Evolutionary conservation across 306 rosid species (phyloP).

Genomic region (Malus fusca): DNA sequence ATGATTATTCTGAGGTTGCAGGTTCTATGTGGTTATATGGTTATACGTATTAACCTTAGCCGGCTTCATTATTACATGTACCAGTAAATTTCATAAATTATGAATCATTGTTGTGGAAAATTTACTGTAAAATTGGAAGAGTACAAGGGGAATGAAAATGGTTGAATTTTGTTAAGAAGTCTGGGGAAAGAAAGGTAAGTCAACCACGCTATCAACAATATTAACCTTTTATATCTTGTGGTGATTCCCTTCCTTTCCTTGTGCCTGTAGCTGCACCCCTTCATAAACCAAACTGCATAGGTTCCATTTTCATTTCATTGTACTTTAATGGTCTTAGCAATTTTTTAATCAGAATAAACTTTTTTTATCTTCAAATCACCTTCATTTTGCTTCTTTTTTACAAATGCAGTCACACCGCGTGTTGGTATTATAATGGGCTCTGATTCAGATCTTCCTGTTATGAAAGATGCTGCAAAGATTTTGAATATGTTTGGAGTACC

Average conservation of each 20-base stretch:
- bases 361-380: not conserved
- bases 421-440: constrained; percentile 96
- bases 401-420: constrained; percentile 44
- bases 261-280: not conserved
- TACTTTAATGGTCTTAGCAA: not conserved
- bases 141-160: not conserved
- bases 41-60: not conserved
- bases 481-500: constrained; percentile 62
- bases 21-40: not conserved
- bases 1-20: not conserved
- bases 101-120: not conserved
- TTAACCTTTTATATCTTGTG: not conserved
- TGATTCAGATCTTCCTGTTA: constrained; percentile 87
- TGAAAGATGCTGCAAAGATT: constrained; percentile 83
- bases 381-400: constrained; percentile 9
- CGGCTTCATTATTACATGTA: not conserved
- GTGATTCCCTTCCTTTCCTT: not conserved
- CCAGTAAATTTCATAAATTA: not conserved
- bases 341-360: not conserved
- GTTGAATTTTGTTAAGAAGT: not conserved
- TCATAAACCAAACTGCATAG: not conserved
- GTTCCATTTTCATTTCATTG: not conserved
- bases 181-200: not conserved
- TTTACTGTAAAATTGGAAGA: not conserved
- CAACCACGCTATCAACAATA: not conserved